Base-by-base conservation (phyloP, 805 yeast genomes). In the Grigorovia jiainica region DNA sequence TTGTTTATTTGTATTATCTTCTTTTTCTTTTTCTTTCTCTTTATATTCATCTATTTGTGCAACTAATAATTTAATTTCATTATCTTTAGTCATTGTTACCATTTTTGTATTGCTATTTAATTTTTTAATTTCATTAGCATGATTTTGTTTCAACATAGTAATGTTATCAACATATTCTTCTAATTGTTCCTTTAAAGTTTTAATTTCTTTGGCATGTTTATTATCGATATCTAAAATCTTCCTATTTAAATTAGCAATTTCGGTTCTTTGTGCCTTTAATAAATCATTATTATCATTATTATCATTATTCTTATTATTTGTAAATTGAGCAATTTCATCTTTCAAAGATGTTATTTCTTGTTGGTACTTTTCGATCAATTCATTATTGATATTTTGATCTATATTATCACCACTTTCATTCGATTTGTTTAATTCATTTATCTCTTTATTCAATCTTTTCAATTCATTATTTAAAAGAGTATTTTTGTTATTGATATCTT, bases 391-490 rank as follows among this genome's bases (percentile, higher is more conserved):
- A 24, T 21, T 35, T 11, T 24, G 3, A 9, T 24, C 38, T 9
- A 7, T 24, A 4, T n/a, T 13, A 7, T 11, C 25, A 13, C 8
- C 16, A 15, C 30, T 13, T 30, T 38, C 38, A 29, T 21, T 24
- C n/a, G n/a, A 18, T 37, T 34, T 41, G 21, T 27, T 27, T 13
- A 27, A 27, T 3, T 27, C 31, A 27, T 27, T 47, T 44, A 25
- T 43, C 47, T 30, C 19, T 21, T 62, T 44, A 10, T 51, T 50
- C 5, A 73, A 54, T 24, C 72, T 68, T 41, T 79, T 70, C 53
- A 89, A 63, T 55, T 90, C 97, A 1, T 69, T 72, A 49, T 72
- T 76, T 44, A 82, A 66, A 64, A 89, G 58, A 1, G 66, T 67
- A 25, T 73, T 76, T 53, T 83, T 82, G 39, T 75, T 69, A 17